Base-by-base conservation (phyloP, 2,329 filamentous ascomycete genomes). In the Phyllosticta citribraziliensis region DNA sequence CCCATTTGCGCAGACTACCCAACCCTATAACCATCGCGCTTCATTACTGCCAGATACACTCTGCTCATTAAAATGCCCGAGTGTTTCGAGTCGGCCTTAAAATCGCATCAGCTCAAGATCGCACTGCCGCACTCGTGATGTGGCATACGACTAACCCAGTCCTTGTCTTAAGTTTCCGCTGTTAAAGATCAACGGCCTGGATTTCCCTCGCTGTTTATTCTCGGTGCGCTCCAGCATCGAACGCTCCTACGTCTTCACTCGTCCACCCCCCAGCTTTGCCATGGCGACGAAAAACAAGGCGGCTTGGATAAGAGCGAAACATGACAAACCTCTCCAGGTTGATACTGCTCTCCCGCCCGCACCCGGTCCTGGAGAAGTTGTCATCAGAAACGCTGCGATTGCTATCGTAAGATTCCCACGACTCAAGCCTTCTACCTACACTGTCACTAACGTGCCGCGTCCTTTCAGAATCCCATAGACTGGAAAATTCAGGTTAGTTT, bases 171-270 rank as follows among this genome's bases (percentile, higher is more conserved):
- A 40, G 33, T 40, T 40, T 40, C 33, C 33, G 33, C 33, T 53
- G 51, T 53, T 25, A 1, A 25, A 53, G 51, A 53, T 20, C 51
- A 53, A 53, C 51, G 51, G 51, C 51, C 51, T 22, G 51, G 51
- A 78, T 12, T 74, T 89, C 33, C 77, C 82, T 14, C 82, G 82
- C 25, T 80, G 87, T 8, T 75, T 80, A 0, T 73, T 89, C 58
- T 87, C 84, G 70, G 82, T 88, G 65, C 84, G 85, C 27, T 63
- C 64, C 33, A 66, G 69, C 52, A 66, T 67, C 17, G 62, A 67
- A 12, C 35, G 20, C 22, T 33, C 55, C 22, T 5, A 19, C 20
- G 22, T 50, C 35, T 25, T 24, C 52, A 51, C 27, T 19, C 27
- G 11, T 10, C 9, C 55, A 24, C 11, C 12, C 22, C 9, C 14